Evolutionary conservation across 345 rosid species (phyloP).

Genomic region (Cochlearia excelsa): DNA sequence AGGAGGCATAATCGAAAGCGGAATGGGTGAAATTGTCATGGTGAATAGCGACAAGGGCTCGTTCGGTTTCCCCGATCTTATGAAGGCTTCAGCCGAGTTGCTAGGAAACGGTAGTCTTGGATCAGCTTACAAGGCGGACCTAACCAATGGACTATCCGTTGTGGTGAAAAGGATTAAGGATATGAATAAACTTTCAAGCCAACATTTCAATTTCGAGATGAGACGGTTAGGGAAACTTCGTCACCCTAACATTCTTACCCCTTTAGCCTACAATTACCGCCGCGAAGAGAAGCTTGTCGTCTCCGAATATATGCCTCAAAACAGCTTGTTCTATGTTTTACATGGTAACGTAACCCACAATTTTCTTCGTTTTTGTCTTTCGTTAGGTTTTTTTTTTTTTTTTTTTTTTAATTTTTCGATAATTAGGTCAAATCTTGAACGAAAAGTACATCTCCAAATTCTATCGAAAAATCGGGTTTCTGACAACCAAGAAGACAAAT

Average conservation of each 20-base stretch:
- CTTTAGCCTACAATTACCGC: conserved; percentile 77
- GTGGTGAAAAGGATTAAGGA: conserved; percentile 87
- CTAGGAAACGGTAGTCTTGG: conserved; percentile 85
- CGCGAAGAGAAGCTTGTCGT: conserved; percentile 84
- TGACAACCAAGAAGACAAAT: no score
- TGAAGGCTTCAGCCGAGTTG: conserved; percentile 92
- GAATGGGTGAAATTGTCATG: conserved; percentile 50
- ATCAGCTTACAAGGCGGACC: conserved; percentile 80
- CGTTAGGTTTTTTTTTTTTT: no score
- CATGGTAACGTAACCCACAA: conserved; percentile 52
- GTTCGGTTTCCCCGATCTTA: conserved; percentile 69
- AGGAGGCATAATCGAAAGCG: conserved; percentile 5
- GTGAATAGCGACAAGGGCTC: conserved; percentile 61
- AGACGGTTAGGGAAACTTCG: conserved; percentile 56
- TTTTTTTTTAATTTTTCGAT: no score
- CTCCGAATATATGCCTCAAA: conserved; percentile 71
- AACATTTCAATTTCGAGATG: conserved; percentile 66
- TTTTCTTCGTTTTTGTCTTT: no score
- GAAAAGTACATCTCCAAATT: no score
- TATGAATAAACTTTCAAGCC: conserved; percentile 58
- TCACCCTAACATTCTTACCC: conserved; percentile 67
- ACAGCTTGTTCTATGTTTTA: conserved; percentile 70
- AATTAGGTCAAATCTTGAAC: no score
- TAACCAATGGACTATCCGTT: conserved; percentile 65
- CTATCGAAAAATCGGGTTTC: no score